Evolutionary conservation across 257 asterid genomes (phyloP).

Genomic region (Rubia yunnanensis): DNA sequence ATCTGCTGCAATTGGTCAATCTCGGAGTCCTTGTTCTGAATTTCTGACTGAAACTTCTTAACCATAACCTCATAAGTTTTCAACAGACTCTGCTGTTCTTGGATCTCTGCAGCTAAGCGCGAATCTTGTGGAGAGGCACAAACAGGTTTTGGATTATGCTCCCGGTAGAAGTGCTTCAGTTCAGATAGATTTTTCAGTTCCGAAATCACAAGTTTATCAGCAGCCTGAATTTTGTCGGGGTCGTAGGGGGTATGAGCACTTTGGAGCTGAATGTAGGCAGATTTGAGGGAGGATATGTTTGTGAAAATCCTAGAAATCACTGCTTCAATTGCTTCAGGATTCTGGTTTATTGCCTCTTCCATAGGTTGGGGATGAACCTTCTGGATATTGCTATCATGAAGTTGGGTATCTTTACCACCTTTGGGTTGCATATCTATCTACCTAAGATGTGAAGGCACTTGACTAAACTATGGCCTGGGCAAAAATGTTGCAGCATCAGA

Average conservation of each 20-base stretch:
- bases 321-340: constrained; percentile 87
- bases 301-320: constrained; percentile 74
- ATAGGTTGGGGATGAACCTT: constrained; percentile 99
- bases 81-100: constrained; percentile 91
- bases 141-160: constrained; percentile 87
- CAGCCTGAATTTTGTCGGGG: constrained; percentile 94
- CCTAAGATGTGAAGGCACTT: constrained; percentile 26
- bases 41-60: constrained; percentile 96
- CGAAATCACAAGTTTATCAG: constrained; percentile 91
- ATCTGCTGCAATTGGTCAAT: constrained; percentile 74
- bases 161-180: constrained; percentile 92
- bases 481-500: constrained; percentile 5
- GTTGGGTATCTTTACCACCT: constrained; percentile 83
- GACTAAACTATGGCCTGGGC: constrained; percentile 22
- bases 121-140: constrained; percentile 94
- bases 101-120: constrained; percentile 95
- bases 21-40: constrained; percentile 92
- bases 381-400: constrained; percentile 90
- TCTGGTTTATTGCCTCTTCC: constrained; percentile 83
- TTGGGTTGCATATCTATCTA: constrained; percentile 98
- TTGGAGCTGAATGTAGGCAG: constrained; percentile 93
- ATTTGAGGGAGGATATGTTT: constrained; percentile 79
- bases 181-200: constrained; percentile 90
- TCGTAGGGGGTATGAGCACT: constrained; percentile 96
- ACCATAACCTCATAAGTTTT: constrained; percentile 99